phyloP scores from a whole-genome alignment of 768 basidiomycete species.

The Mycena floridula region DNA sequence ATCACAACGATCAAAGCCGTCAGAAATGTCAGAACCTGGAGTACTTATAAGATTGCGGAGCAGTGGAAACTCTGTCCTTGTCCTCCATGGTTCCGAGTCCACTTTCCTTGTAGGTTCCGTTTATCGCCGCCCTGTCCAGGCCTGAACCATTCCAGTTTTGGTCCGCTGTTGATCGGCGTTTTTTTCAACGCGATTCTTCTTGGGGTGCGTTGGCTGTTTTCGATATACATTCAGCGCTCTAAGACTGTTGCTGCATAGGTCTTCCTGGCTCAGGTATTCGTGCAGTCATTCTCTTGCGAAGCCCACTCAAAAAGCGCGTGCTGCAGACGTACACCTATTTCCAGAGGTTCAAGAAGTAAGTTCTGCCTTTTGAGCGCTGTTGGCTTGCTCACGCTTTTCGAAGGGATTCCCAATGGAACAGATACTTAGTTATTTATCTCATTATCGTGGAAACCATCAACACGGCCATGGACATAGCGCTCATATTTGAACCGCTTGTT shows the following conservation, averaged over 20 bases:
- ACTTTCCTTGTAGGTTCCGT: no score
- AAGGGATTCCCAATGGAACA: constrained; percentile 3
- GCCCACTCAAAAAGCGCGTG: background rate
- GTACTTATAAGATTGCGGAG: no score
- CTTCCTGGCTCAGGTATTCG: constrained; percentile 3
- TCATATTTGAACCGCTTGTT: constrained; percentile 15
- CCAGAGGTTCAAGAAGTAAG: background rate
- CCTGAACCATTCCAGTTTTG: no score
- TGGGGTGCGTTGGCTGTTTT: constrained; percentile 5
- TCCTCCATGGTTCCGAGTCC: no score
- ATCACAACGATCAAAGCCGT: no score
- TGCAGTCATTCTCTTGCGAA: background rate
- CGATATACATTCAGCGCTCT: background rate
- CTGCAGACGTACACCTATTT: constrained; percentile 2
- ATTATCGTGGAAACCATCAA: constrained; percentile 14
- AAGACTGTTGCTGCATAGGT: background rate
- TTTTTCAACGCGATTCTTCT: constrained; percentile 9
- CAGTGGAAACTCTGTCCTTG: no score
- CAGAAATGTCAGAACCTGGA: no score
- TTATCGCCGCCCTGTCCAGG: no score
- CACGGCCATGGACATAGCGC: constrained; percentile 11
- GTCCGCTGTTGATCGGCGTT: constrained; percentile 9
- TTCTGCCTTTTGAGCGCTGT: no score
- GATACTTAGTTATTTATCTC: constrained; percentile 8
- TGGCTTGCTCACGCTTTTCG: no score